Conservation (phyloP, 345 rosid species). For the Passiflora organensis region DNA sequence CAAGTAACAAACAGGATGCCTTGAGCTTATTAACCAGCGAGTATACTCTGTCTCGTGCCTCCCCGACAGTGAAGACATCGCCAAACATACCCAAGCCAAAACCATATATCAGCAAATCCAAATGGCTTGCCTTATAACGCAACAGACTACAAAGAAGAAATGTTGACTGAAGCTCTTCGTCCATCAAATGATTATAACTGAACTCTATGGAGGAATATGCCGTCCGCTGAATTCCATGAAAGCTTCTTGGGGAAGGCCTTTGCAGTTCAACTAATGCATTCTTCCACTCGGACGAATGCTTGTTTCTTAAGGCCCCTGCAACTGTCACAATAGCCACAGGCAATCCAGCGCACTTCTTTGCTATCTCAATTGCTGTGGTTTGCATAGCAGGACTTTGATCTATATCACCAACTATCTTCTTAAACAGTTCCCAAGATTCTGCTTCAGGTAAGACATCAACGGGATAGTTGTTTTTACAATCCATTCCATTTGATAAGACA, state of each 20-base stretch:
- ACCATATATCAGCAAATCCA: slow-evolving; percentile 17
- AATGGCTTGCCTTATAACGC: neutral
- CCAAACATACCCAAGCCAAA: slow-evolving; percentile 25
- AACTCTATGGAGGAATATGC: slow-evolving; percentile 3
- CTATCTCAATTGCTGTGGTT: neutral
- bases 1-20: slow-evolving; percentile 19
- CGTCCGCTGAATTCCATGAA: neutral
- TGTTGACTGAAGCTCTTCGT: too few species aligned
- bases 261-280: slow-evolving; percentile 6
- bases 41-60: slow-evolving; percentile 7
- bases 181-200: too few species aligned
- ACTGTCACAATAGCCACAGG: too few species aligned
- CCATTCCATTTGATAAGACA: slow-evolving; percentile 15
- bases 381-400: neutral
- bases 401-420: slow-evolving; percentile 3
- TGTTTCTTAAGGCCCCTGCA: too few species aligned
- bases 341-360: too few species aligned
- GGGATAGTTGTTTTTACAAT: neutral
- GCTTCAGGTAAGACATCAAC: slow-evolving; percentile 1
- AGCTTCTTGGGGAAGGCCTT: neutral
- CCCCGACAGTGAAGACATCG: neutral
- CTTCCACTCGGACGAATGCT: too few species aligned
- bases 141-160: slow-evolving; percentile 20
- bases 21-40: slow-evolving; percentile 20
- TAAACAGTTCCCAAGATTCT: slow-evolving; percentile 26